Evolutionary conservation across 495 filamentous ascomycete genomes (phyloP).

Genomic region (Melanomma pulvis-pyrius): DNA sequence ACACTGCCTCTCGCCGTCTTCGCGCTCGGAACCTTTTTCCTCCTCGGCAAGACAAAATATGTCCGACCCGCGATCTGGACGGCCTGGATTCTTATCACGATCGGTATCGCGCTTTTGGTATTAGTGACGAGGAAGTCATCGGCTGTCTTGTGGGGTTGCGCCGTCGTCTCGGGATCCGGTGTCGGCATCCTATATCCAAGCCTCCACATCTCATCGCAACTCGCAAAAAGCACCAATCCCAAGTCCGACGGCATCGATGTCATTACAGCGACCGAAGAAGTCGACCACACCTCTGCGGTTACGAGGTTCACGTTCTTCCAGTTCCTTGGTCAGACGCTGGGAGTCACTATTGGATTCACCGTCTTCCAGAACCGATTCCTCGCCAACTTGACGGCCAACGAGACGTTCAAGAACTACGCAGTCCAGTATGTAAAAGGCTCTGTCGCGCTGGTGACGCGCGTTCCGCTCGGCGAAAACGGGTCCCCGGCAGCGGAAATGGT

Average conservation of each 20-base stretch:
- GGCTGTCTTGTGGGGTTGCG: constrained; percentile 49
- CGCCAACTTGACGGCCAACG: constrained; percentile 42
- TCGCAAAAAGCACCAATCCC: constrained; percentile 38
- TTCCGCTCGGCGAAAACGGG: constrained; percentile 30
- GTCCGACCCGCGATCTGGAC: constrained; percentile 55
- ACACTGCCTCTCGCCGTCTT: constrained; percentile 55
- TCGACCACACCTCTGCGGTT: constrained; percentile 47
- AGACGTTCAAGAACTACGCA: constrained; percentile 29
- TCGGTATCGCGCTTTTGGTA: constrained; percentile 52
- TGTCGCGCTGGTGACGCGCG: constrained; percentile 49
- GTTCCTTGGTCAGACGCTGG: constrained; percentile 63
- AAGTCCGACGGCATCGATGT: not conserved
- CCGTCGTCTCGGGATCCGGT: constrained; percentile 52
- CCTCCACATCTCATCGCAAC: constrained; percentile 54
- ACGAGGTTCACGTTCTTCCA: constrained; percentile 62
- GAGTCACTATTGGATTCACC: constrained; percentile 60
- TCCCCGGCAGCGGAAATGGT: constrained; percentile 31
- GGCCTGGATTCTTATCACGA: constrained; percentile 54
- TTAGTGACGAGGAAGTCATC: constrained; percentile 50
- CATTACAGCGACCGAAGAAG: constrained; percentile 38
- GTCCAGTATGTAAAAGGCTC: constrained; percentile 49
- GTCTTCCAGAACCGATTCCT: constrained; percentile 60
- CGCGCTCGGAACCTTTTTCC: constrained; percentile 45
- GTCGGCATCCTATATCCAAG: constrained; percentile 53
- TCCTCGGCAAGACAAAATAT: constrained; percentile 43